Base-by-base conservation (phyloP, 495 filamentous ascomycete genomes). In the Cercophora sp. region DNA sequence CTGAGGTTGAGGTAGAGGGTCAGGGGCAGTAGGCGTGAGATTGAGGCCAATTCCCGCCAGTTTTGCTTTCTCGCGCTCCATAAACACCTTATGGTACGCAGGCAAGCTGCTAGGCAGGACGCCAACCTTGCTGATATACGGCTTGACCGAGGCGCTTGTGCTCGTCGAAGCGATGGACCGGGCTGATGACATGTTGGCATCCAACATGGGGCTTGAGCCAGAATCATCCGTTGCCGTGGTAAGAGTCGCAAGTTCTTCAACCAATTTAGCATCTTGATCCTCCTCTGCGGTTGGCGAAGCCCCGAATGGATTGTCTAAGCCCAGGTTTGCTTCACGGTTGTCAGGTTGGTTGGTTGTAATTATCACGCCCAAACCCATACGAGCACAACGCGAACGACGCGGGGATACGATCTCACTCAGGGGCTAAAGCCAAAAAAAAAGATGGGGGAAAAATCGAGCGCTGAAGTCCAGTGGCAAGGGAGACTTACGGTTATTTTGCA, bases 41-140 rank as follows among this genome's bases (percentile, higher is more conserved):
- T 68, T 61, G 13, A 67, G 60, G 8, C 69, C 68, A 37, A 71
- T 42, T 18, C 65, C 65, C 23, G 67, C 61, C 46, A 57, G 60
- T 25, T 69, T 79, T 8, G 73, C 75, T 32, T 77, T 80, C 47
- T 81, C 80, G 51, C 82, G 79, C 52, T 89, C 85, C 85, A 98
- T 95, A 52, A 85, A 89, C 26, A 90, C 91, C 31, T 82, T 83
- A 64, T 97, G 94, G 44, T 93, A 95, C 11, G 87, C 83, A 3
- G 93, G 89, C 44, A 97, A 69, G 67, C 88, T 94, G 48, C 87
- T 94, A 4, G 94, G 89, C 15, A 98, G 74, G 35, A 98, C 87
- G 54, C 87, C 86, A 40, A 98, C 87, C 55, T 90, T 91, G 69
- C 83, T 92, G 27, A 87, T 77, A 50, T 83, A 83, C 5, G 78